Evolutionary conservation across 108 stramenopile species (phyloP).

Genomic region (Nitzschia inconspicua): DNA sequence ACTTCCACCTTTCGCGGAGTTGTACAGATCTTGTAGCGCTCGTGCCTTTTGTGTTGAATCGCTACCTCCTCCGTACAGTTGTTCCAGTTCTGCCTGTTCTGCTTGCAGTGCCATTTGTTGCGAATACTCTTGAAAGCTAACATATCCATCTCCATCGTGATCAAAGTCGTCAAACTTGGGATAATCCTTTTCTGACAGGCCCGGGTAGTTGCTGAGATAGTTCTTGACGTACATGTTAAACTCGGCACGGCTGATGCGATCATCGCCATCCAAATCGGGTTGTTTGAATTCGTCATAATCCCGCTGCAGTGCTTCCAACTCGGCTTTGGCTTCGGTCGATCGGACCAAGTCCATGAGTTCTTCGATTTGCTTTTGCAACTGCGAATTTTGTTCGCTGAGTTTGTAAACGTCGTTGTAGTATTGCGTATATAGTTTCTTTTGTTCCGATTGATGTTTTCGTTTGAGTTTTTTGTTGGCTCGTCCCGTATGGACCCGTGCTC

Average conservation of each 20-base stretch:
- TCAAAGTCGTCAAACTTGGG: conserved; percentile 97
- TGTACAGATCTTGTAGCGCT: conserved; percentile 43
- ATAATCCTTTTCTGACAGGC: conserved; percentile 87
- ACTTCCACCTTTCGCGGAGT: conserved; percentile 3
- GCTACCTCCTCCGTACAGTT: conserved; percentile 16
- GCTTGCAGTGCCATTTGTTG: conserved; percentile 87
- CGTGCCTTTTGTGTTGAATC: conserved; percentile 46
- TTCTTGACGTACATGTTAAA: conserved; percentile 95
- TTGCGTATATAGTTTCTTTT: conserved; percentile 85
- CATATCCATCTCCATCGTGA: conserved; percentile 88
- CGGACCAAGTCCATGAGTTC: conserved; percentile 53
- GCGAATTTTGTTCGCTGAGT: conserved; percentile 74
- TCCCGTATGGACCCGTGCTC: conserved; percentile 68
- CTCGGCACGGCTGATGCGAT: conserved; percentile 88
- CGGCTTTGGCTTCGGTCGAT: conserved; percentile 61
- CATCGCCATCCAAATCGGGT: conserved; percentile 94
- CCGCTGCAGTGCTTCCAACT: conserved; percentile 82
- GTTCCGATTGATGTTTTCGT: conserved; percentile 74
- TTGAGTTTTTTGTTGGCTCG: conserved; percentile 66
- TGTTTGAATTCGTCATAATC: conserved; percentile 99
- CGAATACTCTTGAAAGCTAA: conserved; percentile 91
- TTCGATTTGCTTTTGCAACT: conserved; percentile 46
- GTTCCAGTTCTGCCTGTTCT: conserved; percentile 76
- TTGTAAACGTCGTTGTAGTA: conserved; percentile 94
- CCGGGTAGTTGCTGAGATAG: conserved; percentile 91